Conservation (phyloP, 1,139 yeast species). For the Saccharomyces hybrid region DNA sequence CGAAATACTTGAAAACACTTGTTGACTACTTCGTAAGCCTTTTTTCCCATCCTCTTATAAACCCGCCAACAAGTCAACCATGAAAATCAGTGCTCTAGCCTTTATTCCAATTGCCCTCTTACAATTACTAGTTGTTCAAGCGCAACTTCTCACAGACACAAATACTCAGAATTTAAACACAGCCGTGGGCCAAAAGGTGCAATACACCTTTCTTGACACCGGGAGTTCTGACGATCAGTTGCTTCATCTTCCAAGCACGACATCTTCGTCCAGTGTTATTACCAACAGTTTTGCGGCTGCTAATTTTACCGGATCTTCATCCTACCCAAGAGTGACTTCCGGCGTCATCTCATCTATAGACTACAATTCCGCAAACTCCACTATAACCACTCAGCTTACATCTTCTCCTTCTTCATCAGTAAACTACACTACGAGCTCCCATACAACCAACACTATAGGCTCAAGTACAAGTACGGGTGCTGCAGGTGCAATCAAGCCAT, state of each 20-base stretch:
- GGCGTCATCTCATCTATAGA: neutral
- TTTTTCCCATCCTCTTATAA: neutral
- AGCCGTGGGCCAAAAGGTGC: neutral
- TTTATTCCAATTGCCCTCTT: neutral
- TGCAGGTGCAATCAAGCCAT: neutral
- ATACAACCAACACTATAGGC: neutral
- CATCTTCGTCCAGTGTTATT: neutral
- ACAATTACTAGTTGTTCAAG: neutral
- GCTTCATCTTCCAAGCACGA: neutral
- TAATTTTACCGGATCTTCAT: neutral
- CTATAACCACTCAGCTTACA: neutral
- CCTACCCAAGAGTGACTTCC: neutral
- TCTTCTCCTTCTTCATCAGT: neutral
- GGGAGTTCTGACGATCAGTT: neutral
- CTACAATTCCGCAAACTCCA: neutral
- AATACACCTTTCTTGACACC: neutral
- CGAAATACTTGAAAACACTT: neutral
- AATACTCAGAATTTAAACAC: neutral
- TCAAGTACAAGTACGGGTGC: neutral
- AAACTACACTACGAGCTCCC: neutral
- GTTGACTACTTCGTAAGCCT: neutral
- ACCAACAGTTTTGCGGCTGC: neutral
- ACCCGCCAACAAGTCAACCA: neutral
- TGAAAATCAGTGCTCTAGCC: neutral
- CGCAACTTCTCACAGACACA: neutral